These are phyloP conservation scores for Metschnikowia similis DNA, from an alignment of 805 yeast genomes.

Conservation along the genomic window DNA sequence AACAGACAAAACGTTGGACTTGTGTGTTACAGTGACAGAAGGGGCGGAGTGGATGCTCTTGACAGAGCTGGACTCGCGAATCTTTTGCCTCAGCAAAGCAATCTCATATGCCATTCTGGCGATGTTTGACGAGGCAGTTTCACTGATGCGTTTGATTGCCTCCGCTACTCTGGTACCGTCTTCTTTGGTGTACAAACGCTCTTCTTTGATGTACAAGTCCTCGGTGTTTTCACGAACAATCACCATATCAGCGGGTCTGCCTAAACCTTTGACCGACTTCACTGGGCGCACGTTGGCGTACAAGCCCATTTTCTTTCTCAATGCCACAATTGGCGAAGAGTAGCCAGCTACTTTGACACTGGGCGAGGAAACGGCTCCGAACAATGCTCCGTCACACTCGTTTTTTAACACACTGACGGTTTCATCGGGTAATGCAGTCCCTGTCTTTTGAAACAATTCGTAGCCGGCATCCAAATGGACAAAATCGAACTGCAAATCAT, in stretches of 20 bases:
- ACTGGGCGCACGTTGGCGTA: slow-evolving; percentile 98
- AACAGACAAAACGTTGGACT: slow-evolving; percentile 88
- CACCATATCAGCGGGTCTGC: slow-evolving; percentile 92
- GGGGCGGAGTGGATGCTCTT: slow-evolving; percentile 44
- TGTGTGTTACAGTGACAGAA: slow-evolving; percentile 87
- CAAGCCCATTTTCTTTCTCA: slow-evolving; percentile 89
- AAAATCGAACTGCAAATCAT: slow-evolving; percentile 78
- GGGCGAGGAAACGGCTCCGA: slow-evolving; percentile 97
- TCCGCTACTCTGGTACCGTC: slow-evolving; percentile 93
- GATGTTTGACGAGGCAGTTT: slow-evolving; percentile 77
- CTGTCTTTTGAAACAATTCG: slow-evolving; percentile 90
- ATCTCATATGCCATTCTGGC: slow-evolving; percentile 90
- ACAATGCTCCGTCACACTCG: slow-evolving; percentile 94
- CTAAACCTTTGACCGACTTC: slow-evolving; percentile 81
- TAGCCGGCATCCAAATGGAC: slow-evolving; percentile 90
- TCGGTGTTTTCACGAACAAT: slow-evolving; percentile 99
- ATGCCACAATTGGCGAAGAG: slow-evolving; percentile 98
- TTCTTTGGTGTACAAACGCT: slow-evolving; percentile 62
- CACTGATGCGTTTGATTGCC: slow-evolving; percentile 95
- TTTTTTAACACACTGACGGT: slow-evolving; percentile 74
- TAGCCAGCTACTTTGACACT: slow-evolving; percentile 91
- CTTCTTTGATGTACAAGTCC: slow-evolving; percentile 94
- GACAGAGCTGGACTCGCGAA: slow-evolving; percentile 55
- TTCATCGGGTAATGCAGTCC: slow-evolving; percentile 90
- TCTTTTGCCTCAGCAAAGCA: slow-evolving; percentile 83